Evolutionary conservation across 2,329 filamentous ascomycete species (phyloP).

Genomic region (Aureobasidium musti): DNA sequence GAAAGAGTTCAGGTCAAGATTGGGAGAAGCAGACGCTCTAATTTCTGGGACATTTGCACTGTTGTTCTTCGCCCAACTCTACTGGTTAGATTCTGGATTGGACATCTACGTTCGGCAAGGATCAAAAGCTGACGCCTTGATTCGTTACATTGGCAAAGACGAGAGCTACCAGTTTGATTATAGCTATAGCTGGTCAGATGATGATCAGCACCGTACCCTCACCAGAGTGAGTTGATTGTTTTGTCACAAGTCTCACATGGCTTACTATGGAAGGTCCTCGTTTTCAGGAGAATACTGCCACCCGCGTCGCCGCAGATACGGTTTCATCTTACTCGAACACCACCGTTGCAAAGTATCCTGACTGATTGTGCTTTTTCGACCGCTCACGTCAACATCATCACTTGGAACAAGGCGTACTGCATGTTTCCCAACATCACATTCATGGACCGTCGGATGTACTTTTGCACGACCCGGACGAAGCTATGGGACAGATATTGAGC

Average conservation of each 20-base stretch:
- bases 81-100: slow-evolving; percentile 19
- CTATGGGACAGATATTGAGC: slow-evolving; percentile 15
- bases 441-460: slow-evolving; percentile 14
- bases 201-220: slow-evolving; percentile 19
- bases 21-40: slow-evolving; percentile 24
- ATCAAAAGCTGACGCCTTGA: slow-evolving; percentile 15
- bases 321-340: slow-evolving; percentile 17
- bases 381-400: slow-evolving; percentile 28
- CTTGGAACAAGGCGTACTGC: slow-evolving; percentile 29
- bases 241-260: not conserved
- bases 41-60: slow-evolving; percentile 29
- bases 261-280: slow-evolving; percentile 6
- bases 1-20: slow-evolving; percentile 7
- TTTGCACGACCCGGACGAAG: slow-evolving; percentile 16
- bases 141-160: slow-evolving; percentile 15
- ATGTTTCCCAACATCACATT: slow-evolving; percentile 29
- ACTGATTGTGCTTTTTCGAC: slow-evolving; percentile 23
- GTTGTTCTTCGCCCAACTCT: slow-evolving; percentile 26
- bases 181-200: slow-evolving; percentile 21
- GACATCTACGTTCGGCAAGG: slow-evolving; percentile 28
- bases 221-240: slow-evolving; percentile 4
- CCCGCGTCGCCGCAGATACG: slow-evolving; percentile 19
- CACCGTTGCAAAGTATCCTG: slow-evolving; percentile 23
- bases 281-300: not conserved
- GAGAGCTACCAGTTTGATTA: slow-evolving; percentile 20